Conservation (phyloP, 2,329 filamentous ascomycete species). For the Colletotrichum salicis region DNA sequence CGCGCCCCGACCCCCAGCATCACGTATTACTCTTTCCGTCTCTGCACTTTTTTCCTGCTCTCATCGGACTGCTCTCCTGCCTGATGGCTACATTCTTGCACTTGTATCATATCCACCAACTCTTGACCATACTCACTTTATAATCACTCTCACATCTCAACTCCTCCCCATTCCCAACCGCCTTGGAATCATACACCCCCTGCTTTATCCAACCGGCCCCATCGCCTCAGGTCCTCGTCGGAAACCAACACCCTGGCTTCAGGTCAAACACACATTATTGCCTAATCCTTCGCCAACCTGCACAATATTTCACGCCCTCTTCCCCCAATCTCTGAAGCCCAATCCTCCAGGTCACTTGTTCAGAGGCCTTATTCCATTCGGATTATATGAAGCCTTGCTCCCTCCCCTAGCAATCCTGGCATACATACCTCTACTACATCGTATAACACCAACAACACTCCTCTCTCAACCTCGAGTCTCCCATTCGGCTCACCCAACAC, state of each 20-base stretch:
- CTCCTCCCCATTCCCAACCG: constrained; percentile 1
- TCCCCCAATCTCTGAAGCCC: constrained; percentile 13
- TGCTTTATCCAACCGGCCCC: constrained; percentile 28
- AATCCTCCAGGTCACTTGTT: neutral
- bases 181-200: constrained; percentile 23
- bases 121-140: constrained; percentile 7
- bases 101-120: constrained; percentile 1
- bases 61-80: constrained; percentile 15
- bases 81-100: constrained; percentile 9
- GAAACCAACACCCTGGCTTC: constrained; percentile 20
- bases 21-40: constrained; percentile 1
- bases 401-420: constrained; percentile 11
- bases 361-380: constrained; percentile 1
- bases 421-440: neutral
- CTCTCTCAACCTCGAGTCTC: neutral
- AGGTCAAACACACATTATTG: constrained; percentile 29
- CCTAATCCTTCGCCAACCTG: constrained; percentile 28
- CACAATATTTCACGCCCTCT: constrained; percentile 19
- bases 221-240: constrained; percentile 21
- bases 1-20: constrained; percentile 19
- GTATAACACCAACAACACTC: constrained; percentile 4
- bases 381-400: constrained; percentile 31
- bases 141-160: constrained; percentile 23
- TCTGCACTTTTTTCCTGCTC: neutral
- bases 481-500: neutral